A percentile compares a stretch with the other conserved stretches of the same genome.
These are phyloP conservation scores for Brassica hybrid DNA, from an alignment of 441 rosid species.

Conservation along the genomic window DNA sequence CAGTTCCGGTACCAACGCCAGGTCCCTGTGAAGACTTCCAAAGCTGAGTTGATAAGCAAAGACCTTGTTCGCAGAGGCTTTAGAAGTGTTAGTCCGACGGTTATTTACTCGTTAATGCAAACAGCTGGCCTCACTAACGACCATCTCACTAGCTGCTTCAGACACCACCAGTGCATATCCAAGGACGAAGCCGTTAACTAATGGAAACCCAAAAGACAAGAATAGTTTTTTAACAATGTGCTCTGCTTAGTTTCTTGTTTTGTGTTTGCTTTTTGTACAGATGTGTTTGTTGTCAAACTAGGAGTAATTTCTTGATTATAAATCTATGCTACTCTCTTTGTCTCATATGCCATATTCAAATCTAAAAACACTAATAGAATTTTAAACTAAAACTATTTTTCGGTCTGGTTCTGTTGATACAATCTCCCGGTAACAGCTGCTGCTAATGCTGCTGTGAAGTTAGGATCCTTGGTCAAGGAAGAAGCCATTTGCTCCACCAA, in stretches of 20 bases:
- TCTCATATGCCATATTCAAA: constrained; percentile 10
- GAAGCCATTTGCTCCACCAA: constrained; percentile 97
- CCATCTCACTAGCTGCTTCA: constrained; percentile 82
- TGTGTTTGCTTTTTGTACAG: constrained; percentile 30
- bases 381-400: constrained; percentile 29
- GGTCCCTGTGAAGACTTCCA: constrained; percentile 83
- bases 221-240: constrained; percentile 31
- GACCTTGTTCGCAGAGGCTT: constrained; percentile 91
- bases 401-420: constrained; percentile 49
- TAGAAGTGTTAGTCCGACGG: constrained; percentile 88
- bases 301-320: constrained; percentile 31
- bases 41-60: constrained; percentile 91
- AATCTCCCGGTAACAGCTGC: constrained; percentile 89
- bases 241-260: constrained; percentile 30
- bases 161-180: constrained; percentile 69
- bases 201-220: background rate
- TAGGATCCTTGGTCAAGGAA: constrained; percentile 90
- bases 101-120: constrained; percentile 91
- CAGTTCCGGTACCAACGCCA: constrained; percentile 80
- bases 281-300: constrained; percentile 32
- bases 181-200: constrained; percentile 21
- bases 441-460: constrained; percentile 89
- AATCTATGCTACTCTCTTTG: constrained; percentile 5
- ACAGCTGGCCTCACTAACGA: constrained; percentile 84
- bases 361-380: constrained; percentile 31